phyloP scores from a whole-genome alignment of 2,329 filamentous ascomycete genomes.

The Lasiodiplodia sp. region DNA sequence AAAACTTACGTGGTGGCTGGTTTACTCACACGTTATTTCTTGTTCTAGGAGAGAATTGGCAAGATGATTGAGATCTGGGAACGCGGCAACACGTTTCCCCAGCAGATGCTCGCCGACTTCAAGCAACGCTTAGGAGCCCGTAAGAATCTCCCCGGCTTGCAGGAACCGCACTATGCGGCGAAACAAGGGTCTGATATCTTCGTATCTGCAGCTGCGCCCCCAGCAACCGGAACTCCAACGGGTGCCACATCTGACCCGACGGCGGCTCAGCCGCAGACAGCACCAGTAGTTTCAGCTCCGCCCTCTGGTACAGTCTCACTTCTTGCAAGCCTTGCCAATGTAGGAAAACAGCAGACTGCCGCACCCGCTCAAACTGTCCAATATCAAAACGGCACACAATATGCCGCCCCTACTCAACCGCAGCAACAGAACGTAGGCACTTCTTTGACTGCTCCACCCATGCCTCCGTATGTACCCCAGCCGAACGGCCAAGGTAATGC shows the following conservation, averaged over 20 bases:
- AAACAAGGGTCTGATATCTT: slow-evolving; percentile 33
- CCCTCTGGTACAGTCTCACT: slow-evolving; percentile 41
- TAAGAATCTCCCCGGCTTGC: slow-evolving; percentile 16
- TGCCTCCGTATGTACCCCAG: slow-evolving; percentile 28
- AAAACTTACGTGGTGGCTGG: not conserved
- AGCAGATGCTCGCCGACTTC: slow-evolving; percentile 79
- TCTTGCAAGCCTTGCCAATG: slow-evolving; percentile 43
- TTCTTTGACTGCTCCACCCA: slow-evolving; percentile 26
- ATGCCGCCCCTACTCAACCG: slow-evolving; percentile 20
- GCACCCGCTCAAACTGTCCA: slow-evolving; percentile 10
- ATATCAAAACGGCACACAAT: slow-evolving; percentile 20
- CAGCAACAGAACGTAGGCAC: slow-evolving; percentile 31
- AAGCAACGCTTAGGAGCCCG: slow-evolving; percentile 60
- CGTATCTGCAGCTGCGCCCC: slow-evolving; percentile 26
- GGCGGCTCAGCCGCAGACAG: slow-evolving; percentile 36
- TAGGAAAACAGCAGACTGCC: slow-evolving; percentile 39
- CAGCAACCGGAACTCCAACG: slow-evolving; percentile 9
- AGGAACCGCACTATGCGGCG: not conserved
- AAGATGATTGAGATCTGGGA: slow-evolving; percentile 99
- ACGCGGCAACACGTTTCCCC: slow-evolving; percentile 89
- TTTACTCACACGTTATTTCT: slow-evolving; percentile 18
- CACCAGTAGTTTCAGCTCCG: slow-evolving; percentile 35
- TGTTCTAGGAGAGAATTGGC: slow-evolving; percentile 81
- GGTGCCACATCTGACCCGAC: slow-evolving; percentile 33
- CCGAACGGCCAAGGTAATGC: slow-evolving; percentile 27